These are phyloP conservation scores for Delonix regia DNA, from an alignment of 306 rosid genomes.

Conservation along the genomic window DNA sequence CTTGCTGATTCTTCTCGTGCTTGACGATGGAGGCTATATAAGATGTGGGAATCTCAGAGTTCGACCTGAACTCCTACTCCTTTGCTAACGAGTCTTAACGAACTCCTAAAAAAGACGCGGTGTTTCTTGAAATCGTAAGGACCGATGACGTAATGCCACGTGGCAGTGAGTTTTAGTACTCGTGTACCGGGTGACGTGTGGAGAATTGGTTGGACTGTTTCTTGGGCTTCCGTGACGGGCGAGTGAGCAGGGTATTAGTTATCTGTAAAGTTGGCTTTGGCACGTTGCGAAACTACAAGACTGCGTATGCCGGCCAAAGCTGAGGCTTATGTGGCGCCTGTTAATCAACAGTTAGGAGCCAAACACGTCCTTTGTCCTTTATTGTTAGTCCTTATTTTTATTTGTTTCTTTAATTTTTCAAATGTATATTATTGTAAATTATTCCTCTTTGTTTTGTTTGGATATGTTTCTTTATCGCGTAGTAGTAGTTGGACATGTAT, in stretches of 20 bases:
- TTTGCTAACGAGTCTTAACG: background rate
- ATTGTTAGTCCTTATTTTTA: background rate
- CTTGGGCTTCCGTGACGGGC: background rate
- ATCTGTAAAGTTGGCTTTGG: background rate
- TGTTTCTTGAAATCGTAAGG: background rate
- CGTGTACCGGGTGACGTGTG: background rate
- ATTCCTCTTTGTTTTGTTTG: too few relatives aligned
- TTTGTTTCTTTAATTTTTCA: background rate
- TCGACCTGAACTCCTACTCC: background rate
- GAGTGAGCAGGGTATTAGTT: background rate
- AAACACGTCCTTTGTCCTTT: conserved; percentile 7
- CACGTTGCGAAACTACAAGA: background rate
- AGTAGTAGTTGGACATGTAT: background rate
- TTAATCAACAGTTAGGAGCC: conserved; percentile 31
- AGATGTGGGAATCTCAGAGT: background rate
- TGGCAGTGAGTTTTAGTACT: background rate
- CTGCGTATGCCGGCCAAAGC: conserved; percentile 26
- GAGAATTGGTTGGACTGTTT: background rate
- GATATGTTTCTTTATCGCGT: background rate
- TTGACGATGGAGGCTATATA: background rate
- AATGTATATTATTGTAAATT: background rate
- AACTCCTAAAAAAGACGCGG: background rate
- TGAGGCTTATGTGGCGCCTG: conserved; percentile 33
- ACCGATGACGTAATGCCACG: background rate
- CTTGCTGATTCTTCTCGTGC: background rate